A percentile compares a stretch with the other conserved stretches of the same genome.
These are phyloP conservation scores for Rhynchospora pubera DNA, from an alignment of 176 grass and related monocot genomes.

Conservation along the genomic window DNA sequence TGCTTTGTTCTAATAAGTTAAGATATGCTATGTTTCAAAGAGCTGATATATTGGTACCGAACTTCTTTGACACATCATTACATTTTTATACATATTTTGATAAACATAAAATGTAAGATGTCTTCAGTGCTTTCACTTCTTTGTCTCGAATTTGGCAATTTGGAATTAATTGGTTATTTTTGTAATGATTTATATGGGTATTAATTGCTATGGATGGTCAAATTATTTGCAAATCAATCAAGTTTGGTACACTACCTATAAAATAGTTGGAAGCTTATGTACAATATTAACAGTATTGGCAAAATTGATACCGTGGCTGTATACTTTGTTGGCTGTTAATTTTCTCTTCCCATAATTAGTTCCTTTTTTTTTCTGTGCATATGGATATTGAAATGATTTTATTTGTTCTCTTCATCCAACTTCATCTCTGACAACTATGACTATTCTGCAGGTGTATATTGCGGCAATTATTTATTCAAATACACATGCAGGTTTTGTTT, in stretches of 20 bases:
- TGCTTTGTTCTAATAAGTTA: not conserved
- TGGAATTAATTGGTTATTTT: not conserved
- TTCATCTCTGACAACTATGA: not conserved
- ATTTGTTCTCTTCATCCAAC: not conserved
- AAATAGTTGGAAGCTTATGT: not conserved
- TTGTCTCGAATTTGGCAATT: not conserved
- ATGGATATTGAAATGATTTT: not conserved
- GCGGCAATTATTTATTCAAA: conserved; percentile 3
- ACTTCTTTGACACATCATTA: not conserved
- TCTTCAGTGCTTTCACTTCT: not conserved
- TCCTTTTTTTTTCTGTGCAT: not conserved
- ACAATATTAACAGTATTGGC: not conserved
- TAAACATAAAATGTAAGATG: not conserved
- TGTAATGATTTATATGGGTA: not conserved
- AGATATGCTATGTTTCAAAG: not conserved
- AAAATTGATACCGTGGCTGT: not conserved
- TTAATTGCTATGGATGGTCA: not conserved
- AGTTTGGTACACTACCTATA: not conserved
- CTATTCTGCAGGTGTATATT: conserved; percentile 18
- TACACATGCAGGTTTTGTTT: not conserved
- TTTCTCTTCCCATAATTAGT: not conserved
- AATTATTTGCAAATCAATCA: not conserved
- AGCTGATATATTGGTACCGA: not conserved
- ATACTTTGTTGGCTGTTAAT: not conserved
- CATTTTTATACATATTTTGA: not conserved